Evolutionary conservation across 495 filamentous ascomycete genomes (phyloP).

Genomic region (Saxophila tyrrhenica): DNA sequence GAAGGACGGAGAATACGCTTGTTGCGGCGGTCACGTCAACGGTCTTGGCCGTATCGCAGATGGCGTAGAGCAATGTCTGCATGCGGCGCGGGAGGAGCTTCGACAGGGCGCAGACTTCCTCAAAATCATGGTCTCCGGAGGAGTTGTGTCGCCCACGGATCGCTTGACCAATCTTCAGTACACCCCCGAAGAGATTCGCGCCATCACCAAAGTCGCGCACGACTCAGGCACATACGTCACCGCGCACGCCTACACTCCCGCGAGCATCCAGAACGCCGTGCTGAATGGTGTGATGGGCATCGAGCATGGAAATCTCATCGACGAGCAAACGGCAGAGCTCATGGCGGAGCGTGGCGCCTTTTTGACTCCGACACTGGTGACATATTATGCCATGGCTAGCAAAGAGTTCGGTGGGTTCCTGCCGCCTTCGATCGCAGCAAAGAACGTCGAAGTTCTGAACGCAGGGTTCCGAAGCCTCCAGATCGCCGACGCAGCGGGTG

Average conservation of each 20-base stretch:
- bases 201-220: conserved; percentile 36
- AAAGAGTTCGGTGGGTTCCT: conserved; percentile 35
- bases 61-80: conserved; percentile 41
- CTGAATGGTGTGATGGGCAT: conserved; percentile 45
- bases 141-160: conserved; percentile 43
- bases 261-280: conserved; percentile 41
- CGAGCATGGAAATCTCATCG: conserved; percentile 46
- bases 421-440: conserved; percentile 31
- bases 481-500: conserved; percentile 37
- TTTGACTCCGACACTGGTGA: conserved; percentile 43
- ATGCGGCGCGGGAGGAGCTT: conserved; percentile 40
- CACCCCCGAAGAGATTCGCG: conserved; percentile 40
- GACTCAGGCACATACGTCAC: conserved; percentile 43
- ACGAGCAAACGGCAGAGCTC: conserved; percentile 37
- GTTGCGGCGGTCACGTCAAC: conserved; percentile 33
- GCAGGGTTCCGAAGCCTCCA: conserved; percentile 36
- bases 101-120: conserved; percentile 43
- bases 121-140: conserved; percentile 48
- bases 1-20: conserved; percentile 31
- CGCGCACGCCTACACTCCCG: conserved; percentile 43
- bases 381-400: conserved; percentile 39
- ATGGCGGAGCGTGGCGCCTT: conserved; percentile 37
- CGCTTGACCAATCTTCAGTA: conserved; percentile 41
- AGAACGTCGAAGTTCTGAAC: conserved; percentile 38
- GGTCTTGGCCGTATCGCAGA: conserved; percentile 37